Evolutionary conservation across 1,284 basidiomycete genomes (phyloP), one percentile per base, ranked within the genome.

Genomic region (Chiua sp.): DNA sequence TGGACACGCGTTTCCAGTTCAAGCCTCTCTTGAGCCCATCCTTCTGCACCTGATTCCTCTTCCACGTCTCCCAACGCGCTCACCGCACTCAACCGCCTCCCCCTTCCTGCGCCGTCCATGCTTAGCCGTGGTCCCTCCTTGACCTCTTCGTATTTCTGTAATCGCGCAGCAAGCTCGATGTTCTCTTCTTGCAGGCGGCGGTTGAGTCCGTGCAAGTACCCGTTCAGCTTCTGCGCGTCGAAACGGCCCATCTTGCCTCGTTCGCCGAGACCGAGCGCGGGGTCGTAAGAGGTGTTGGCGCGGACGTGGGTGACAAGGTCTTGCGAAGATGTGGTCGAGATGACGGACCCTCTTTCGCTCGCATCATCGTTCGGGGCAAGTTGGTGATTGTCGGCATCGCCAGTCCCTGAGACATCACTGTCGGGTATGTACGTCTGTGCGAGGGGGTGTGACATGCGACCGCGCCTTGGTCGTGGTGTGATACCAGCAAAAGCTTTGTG

Each of bases 221-320:
- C 81, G 64, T 94, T 94, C 65, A 95, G 74, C 74, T 93, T 95
- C 15, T 81, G 82, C 3, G 90, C 89, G 72, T 95, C 92, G 75
- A 94, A 94, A 30, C 91, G 80, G 15, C 87, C 84, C 84, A 64
- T 86, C 81, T 53, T 84, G 84, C 61, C 82, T 75, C 46, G 85
- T 82, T 65, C 83, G 79, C 85, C 87, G 56, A 90, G 85, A 12
- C 88, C 89, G 71, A 91, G 85, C 7, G 87, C 82, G 42, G 90
- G 89, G 69, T 93, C 91, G 63, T 94, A 92, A 11, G 92, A 94
- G 18, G 91, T 91, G 68, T 95, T 95, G 46, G 86, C 90, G 12
- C 90, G 87, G 35, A 85, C 87, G 67, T 92, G 87, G 8, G 88
- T 87, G 3, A 91, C 92, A 44, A 95, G 78, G 70, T 95, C 93